Conservation (phyloP, 2,329 filamentous ascomycete species). For the Aspergillus fijiensis region DNA sequence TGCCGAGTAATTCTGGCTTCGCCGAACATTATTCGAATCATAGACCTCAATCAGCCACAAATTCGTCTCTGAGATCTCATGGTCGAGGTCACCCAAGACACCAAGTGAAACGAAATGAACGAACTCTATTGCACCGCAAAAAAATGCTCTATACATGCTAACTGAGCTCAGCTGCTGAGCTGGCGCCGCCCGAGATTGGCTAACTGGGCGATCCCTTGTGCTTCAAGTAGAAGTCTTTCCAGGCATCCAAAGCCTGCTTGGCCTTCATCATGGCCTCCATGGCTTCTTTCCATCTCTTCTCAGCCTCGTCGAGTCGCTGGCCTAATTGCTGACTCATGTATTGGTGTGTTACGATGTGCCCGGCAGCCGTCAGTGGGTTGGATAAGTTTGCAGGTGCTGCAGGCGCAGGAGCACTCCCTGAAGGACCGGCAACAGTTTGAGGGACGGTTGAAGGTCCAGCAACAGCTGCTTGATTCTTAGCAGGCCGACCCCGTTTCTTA, state of each 20-base stretch:
- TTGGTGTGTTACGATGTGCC: background rate
- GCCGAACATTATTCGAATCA: background rate
- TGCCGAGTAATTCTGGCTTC: background rate
- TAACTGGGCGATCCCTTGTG: no score
- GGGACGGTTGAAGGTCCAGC: no score
- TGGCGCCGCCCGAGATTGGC: background rate
- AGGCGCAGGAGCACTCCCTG: no score
- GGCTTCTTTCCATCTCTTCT: background rate
- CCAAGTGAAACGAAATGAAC: background rate
- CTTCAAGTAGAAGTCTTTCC: background rate
- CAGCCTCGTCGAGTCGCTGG: background rate
- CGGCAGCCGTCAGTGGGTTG: background rate
- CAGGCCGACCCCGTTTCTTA: background rate
- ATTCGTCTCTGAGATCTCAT: background rate
- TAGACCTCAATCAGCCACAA: background rate
- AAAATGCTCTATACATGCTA: background rate
- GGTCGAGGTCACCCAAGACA: background rate
- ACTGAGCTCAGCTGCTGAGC: background rate
- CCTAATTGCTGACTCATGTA: background rate
- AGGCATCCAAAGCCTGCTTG: slow-evolving; percentile 10
- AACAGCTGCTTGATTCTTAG: background rate
- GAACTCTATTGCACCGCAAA: background rate
- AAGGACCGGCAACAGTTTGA: no score
- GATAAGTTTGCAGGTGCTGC: background rate
- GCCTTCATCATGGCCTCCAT: background rate